These are phyloP conservation scores for Podochytrium sp. DNA, from an alignment of 192 early-diverging fungal species.

Conservation along the genomic window DNA sequence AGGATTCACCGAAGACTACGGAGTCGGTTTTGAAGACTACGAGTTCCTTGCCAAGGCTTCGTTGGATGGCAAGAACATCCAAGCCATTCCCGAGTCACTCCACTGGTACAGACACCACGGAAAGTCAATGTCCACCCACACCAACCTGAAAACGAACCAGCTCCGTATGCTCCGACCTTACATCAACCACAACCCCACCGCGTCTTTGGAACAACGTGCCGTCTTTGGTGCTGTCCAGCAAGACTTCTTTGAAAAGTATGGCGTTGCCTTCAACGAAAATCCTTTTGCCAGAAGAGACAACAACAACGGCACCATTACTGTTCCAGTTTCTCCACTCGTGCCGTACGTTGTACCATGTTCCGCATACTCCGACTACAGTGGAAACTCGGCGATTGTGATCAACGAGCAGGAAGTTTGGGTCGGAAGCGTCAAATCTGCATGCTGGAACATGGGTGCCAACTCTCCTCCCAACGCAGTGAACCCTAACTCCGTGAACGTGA, in stretches of 20 bases:
- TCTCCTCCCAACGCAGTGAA: not conserved
- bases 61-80: slow-evolving; percentile 27
- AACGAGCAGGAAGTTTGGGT: slow-evolving; percentile 10
- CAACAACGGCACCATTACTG: slow-evolving; percentile 3
- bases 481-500: not conserved
- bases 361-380: slow-evolving; percentile 21
- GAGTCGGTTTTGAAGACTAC: slow-evolving; percentile 53
- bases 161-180: slow-evolving; percentile 43
- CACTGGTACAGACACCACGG: slow-evolving; percentile 44
- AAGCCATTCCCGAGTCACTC: slow-evolving; percentile 44
- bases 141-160: slow-evolving; percentile 41
- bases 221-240: slow-evolving; percentile 27
- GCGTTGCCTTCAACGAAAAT: slow-evolving; percentile 23
- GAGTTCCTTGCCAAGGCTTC: slow-evolving; percentile 47
- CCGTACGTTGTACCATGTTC: slow-evolving; percentile 12
- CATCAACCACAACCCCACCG: slow-evolving; percentile 7
- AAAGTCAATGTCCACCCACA: slow-evolving; percentile 27
- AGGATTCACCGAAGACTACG: slow-evolving; percentile 48
- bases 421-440: slow-evolving; percentile 11
- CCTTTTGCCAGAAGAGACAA: slow-evolving; percentile 7
- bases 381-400: slow-evolving; percentile 7
- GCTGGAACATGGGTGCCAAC: slow-evolving; percentile 34
- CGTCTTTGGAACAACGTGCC: slow-evolving; percentile 15
- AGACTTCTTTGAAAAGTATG: slow-evolving; percentile 34
- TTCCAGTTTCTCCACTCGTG: slow-evolving; percentile 10